Conservation (phyloP, 176 grass and related monocot species). For the Bromus sterilis region DNA sequence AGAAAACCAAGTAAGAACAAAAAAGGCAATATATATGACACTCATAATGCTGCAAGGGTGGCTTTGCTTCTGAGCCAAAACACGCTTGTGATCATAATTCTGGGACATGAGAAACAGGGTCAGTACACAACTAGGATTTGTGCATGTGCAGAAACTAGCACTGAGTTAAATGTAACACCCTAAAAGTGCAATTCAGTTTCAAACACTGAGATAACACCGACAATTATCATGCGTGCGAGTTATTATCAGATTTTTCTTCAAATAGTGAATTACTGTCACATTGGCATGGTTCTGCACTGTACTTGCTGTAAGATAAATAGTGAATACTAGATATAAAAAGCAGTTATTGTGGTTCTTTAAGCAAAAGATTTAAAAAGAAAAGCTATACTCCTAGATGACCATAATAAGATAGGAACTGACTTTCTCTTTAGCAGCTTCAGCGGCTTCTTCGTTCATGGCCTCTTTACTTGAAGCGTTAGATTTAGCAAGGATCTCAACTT, state of each 20-base stretch:
- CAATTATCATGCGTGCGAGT: not conserved
- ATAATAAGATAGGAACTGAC: conserved; percentile 32
- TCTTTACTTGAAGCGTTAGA: conserved; percentile 68
- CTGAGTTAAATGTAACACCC: not conserved
- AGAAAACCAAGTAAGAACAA: conserved; percentile 7
- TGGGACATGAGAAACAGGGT: conserved; percentile 2
- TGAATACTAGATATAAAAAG: not conserved
- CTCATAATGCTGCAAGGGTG: not conserved
- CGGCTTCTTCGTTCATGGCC: conserved; percentile 76
- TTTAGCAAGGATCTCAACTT: conserved; percentile 54
- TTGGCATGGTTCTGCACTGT: not conserved
- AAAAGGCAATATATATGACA: not conserved
- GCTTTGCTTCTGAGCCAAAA: not conserved
- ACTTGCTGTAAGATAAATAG: not conserved
- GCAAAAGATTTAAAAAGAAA: not conserved
- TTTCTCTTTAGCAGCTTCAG: conserved; percentile 91
- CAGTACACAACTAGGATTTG: not conserved
- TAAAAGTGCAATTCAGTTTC: not conserved
- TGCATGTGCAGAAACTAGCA: not conserved
- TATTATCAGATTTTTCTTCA: conserved; percentile 10
- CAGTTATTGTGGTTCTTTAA: not conserved
- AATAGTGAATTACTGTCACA: not conserved
- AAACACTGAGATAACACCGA: not conserved
- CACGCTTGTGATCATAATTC: not conserved
- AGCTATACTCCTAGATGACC: not conserved